Evolutionary conservation across 116 monocot genomes (phyloP).

Genomic region (Trichopus zeylanicus): DNA sequence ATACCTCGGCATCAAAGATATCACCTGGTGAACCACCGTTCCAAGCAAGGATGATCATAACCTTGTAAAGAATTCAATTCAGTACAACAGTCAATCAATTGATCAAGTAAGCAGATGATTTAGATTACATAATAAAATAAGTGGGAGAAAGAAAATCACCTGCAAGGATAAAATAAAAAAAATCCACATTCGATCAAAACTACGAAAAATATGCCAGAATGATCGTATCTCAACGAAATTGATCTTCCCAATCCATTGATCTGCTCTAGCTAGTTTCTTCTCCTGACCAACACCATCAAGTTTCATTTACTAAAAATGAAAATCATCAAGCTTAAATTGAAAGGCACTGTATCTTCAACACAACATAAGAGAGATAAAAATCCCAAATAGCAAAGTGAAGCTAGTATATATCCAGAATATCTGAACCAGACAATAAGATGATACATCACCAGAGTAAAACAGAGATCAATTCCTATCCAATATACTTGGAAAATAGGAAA

Average conservation of each 20-base stretch:
- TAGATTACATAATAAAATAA: not conserved
- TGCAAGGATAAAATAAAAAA: slow-evolving; percentile 39
- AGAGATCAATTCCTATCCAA: too few relatives aligned
- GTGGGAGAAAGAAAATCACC: slow-evolving; percentile 9
- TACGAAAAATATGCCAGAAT: slow-evolving; percentile 48
- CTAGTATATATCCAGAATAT: too few relatives aligned
- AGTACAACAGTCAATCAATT: not conserved
- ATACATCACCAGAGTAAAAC: too few relatives aligned
- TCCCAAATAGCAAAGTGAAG: too few relatives aligned
- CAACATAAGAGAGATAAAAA: too few relatives aligned
- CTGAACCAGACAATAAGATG: too few relatives aligned
- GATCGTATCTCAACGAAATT: slow-evolving; percentile 48
- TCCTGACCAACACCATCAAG: slow-evolving; percentile 21
- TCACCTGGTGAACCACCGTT: slow-evolving; percentile 27
- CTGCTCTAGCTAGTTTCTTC: slow-evolving; percentile 14
- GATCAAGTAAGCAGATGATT: not conserved
- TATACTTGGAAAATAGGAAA: too few relatives aligned
- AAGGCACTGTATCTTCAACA: too few relatives aligned
- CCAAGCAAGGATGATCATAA: slow-evolving; percentile 47
- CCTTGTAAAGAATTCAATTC: slow-evolving; percentile 11
- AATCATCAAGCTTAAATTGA: not conserved
- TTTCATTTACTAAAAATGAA: not conserved
- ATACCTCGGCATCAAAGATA: slow-evolving; percentile 24
- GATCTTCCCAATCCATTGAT: slow-evolving; percentile 31
- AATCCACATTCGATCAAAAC: slow-evolving; percentile 51